Percentiles rank a stretch among this genome's conserved stretches.
Evolutionary conservation across 345 rosid genomes (phyloP).

Genomic region (Dovyalis caffra): DNA sequence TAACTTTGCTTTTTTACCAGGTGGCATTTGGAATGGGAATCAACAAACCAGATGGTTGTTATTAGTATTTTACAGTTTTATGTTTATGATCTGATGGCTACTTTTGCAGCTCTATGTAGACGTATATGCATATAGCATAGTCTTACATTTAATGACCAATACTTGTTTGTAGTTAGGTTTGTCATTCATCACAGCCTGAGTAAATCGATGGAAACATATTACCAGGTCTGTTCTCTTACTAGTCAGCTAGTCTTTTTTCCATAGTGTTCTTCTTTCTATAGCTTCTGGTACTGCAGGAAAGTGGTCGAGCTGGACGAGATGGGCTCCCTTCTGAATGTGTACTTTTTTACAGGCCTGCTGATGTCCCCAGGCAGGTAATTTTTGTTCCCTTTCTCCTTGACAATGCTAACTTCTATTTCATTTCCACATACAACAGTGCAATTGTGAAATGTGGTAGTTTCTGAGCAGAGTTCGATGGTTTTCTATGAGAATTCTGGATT

Average conservation of each 20-base stretch:
- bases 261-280: constrained; percentile 10
- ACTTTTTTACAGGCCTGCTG: constrained; percentile 81
- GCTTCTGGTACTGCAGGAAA: constrained; percentile 60
- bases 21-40: constrained; percentile 99
- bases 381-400: background rate
- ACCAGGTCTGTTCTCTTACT: constrained; percentile 56
- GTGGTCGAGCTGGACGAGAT: constrained; percentile 98
- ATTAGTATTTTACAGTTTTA: constrained; percentile 6
- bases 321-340: constrained; percentile 91
- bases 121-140: background rate
- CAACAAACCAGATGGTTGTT: constrained; percentile 98
- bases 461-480: constrained; percentile 90
- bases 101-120: background rate
- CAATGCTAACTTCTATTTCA: background rate
- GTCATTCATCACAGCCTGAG: constrained; percentile 99
- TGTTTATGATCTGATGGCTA: background rate
- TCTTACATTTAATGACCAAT: constrained; percentile 8
- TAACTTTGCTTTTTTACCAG: constrained; percentile 38
- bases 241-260: background rate
- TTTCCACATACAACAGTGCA: background rate
- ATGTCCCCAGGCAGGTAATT: constrained; percentile 85
- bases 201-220: constrained; percentile 98
- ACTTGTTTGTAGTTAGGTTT: constrained; percentile 81
- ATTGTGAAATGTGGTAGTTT: constrained; percentile 10
- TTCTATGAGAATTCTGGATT: constrained; percentile 92